Evolutionary conservation across 139 green algal species (phyloP), one percentile per base, ranked within the genome.

Genomic region (Nannochloris sp.): DNA sequence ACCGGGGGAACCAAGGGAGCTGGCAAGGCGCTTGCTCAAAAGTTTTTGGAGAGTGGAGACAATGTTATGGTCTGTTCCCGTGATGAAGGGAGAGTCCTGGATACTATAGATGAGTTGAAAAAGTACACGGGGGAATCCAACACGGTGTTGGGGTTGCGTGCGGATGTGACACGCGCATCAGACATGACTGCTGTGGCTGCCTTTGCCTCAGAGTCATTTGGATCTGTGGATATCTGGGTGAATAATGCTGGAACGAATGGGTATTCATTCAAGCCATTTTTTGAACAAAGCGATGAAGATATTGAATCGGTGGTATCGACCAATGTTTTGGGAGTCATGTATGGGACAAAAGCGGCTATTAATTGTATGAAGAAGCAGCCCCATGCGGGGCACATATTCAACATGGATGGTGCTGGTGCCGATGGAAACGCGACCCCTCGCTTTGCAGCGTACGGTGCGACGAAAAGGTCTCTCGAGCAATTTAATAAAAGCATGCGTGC

Each of bases 401-500:
- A 92, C 77, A 96, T 97, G 91, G 90, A 95, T 51, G 89, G 90
- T 2, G 89, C 85, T 20, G 83, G 83, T 13, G 85, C 85, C 20
- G 83, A 91, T 62, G 87, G 87, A 13, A 74, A 66, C 43, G 61
- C 86, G 28, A 94, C 86, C 12, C 86, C 85, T 5, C 78, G 85
- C 12, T 97, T 96, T 79, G 90, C 91, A 14, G 87, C 90, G 1
- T 97, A 97, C 57, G 91, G 92, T 8, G 89, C 90, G 29, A 96
- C 91, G 61, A 98, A 97, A 70, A 77, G 84, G 31, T 74, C 73
- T n/a, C 67, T 98, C 49, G 69, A 67, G 25, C 91, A 97, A 77
- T 80, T 97, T 48, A 80, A 73, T 64, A 85, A 87, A 57, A 81
- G 63, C 2, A 23, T 88, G 62, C 74, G 72, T 66, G 74, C 70